Evolutionary conservation across 2,329 filamentous ascomycete species (phyloP).

Genomic region (Colletotrichum liaoningense): DNA sequence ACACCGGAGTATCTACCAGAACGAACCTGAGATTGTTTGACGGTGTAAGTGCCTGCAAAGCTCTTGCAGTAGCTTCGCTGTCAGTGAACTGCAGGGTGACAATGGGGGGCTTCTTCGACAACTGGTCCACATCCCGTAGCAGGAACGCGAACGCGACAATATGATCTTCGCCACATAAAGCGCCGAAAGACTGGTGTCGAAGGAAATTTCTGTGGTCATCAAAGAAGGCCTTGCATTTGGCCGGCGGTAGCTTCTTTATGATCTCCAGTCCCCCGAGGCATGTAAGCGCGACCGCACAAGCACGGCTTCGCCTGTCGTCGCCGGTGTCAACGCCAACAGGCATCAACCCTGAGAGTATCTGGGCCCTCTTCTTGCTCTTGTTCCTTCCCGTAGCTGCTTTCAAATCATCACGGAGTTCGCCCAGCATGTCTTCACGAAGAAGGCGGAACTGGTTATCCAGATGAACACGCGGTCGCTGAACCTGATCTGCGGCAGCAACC

Average conservation of each 20-base stretch:
- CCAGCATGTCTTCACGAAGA: conserved; percentile 77
- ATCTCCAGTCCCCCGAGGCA: conserved; percentile 60
- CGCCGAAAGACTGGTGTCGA: conserved; percentile 71
- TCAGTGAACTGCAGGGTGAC: conserved; percentile 65
- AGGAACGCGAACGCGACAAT: conserved; percentile 72
- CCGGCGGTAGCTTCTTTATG: conserved; percentile 44
- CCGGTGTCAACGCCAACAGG: conserved; percentile 52
- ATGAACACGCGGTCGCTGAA: conserved; percentile 59
- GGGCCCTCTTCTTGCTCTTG: conserved; percentile 51
- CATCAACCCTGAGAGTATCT: conserved; percentile 52
- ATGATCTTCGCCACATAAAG: conserved; percentile 61
- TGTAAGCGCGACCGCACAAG: conserved; percentile 50
- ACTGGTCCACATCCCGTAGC: conserved; percentile 59
- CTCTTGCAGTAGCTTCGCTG: conserved; percentile 54
- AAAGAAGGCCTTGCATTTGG: conserved; percentile 57
- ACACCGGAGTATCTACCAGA: conserved; percentile 73
- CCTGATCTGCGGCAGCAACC: conserved; percentile 51
- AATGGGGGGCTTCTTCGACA: conserved; percentile 56
- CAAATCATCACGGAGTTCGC: conserved; percentile 72
- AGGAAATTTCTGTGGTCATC: conserved; percentile 61
- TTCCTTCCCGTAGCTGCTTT: conserved; percentile 62
- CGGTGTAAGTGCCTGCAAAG: conserved; percentile 56
- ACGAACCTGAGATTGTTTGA: conserved; percentile 57
- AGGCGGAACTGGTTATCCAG: conserved; percentile 80
- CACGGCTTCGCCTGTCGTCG: conserved; percentile 42